Evolutionary conservation across 768 basidiomycete genomes (phyloP).

Genomic region (Holtermanniella nyarrowii): DNA sequence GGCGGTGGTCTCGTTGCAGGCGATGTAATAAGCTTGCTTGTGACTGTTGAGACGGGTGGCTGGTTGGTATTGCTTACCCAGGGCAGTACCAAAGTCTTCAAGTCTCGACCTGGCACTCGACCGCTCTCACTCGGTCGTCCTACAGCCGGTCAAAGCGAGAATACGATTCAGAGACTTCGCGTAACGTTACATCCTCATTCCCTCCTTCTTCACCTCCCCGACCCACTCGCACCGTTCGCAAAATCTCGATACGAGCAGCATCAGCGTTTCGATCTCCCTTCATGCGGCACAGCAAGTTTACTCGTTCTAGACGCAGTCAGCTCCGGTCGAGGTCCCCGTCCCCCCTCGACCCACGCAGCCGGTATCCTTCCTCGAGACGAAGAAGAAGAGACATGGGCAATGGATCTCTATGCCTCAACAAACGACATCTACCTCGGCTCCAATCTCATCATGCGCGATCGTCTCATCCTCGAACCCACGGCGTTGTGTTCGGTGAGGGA

Average conservation of each 20-base stretch:
- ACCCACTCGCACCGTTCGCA: constrained; percentile 86
- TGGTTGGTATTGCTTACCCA: constrained; percentile 72
- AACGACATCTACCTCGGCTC: constrained; percentile 71
- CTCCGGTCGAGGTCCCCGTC: constrained; percentile 53
- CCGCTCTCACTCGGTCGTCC: constrained; percentile 27
- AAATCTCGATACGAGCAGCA: constrained; percentile 70
- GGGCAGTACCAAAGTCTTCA: constrained; percentile 89
- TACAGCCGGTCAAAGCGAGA: background rate
- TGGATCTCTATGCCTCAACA: constrained; percentile 68
- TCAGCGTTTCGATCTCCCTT: constrained; percentile 63
- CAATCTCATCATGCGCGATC: constrained; percentile 61
- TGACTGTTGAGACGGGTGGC: constrained; percentile 52
- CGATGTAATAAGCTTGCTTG: constrained; percentile 58
- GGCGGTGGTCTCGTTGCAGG: constrained; percentile 87
- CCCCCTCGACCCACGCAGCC: constrained; percentile 43
- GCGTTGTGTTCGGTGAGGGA: constrained; percentile 49
- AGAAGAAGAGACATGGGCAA: constrained; percentile 78
- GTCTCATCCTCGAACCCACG: constrained; percentile 58
- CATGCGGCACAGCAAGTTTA: constrained; percentile 49
- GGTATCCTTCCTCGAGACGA: background rate
- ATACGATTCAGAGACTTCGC: constrained; percentile 57
- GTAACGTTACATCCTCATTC: constrained; percentile 50
- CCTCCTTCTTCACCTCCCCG: constrained; percentile 70
- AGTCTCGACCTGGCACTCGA: constrained; percentile 50
- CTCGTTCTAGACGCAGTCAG: constrained; percentile 86